Evolutionary conservation across 2,329 filamentous ascomycete species (phyloP).

Genomic region (Paecilomyces niveus): DNA sequence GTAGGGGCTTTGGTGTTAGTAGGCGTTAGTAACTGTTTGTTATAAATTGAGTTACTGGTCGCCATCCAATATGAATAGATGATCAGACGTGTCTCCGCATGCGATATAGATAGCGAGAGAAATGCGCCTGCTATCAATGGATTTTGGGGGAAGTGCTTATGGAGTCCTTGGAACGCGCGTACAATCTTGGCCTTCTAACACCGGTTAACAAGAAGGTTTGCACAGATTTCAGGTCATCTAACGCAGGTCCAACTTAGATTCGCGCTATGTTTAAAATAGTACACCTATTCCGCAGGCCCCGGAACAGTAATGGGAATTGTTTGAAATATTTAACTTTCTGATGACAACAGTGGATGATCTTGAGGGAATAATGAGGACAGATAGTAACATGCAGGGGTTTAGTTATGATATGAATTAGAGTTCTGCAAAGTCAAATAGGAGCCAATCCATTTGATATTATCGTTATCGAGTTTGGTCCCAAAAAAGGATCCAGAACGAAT

Average conservation of each 20-base stretch:
- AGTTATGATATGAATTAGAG: neutral
- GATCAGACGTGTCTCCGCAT: too few species aligned
- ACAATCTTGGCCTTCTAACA: neutral
- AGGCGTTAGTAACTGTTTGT: too few species aligned
- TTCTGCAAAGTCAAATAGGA: too few species aligned
- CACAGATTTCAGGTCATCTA: neutral
- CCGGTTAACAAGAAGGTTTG: neutral
- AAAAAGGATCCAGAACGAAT: neutral
- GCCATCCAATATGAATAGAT: too few species aligned
- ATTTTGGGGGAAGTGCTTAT: too few species aligned
- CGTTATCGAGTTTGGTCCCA: neutral
- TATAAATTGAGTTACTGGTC: too few species aligned
- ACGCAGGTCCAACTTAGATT: neutral
- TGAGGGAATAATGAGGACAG: too few species aligned
- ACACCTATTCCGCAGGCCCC: neutral
- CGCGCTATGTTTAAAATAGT: neutral
- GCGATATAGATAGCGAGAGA: too few species aligned
- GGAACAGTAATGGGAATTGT: neutral
- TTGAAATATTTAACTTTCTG: neutral
- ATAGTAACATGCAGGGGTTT: neutral
- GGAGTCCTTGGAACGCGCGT: neutral
- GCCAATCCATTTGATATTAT: neutral
- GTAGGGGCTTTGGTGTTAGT: too few species aligned
- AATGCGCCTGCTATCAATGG: too few species aligned
- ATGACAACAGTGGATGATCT: too few species aligned